Evolutionary conservation across 345 rosid species (phyloP).

Genomic region (Schrenkiella parvula): DNA sequence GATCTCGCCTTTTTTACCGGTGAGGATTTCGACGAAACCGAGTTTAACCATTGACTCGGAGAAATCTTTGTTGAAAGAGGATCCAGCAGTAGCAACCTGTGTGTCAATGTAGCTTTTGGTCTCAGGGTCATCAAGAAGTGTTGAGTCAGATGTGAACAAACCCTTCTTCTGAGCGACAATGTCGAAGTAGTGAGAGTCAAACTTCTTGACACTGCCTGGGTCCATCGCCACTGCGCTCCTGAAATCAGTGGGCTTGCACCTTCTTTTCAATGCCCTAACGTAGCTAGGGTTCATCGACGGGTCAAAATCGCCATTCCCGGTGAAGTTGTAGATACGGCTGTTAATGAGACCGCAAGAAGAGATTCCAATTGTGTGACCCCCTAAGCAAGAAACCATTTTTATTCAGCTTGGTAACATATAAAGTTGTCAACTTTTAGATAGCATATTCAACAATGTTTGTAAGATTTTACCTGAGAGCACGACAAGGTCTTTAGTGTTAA

Average conservation of each 20-base stretch:
- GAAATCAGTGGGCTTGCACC: constrained; percentile 42
- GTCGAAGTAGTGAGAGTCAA: constrained; percentile 47
- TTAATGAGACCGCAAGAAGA: constrained; percentile 37
- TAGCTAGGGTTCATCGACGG: constrained; percentile 52
- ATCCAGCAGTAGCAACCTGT: constrained; percentile 33
- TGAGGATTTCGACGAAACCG: constrained; percentile 45
- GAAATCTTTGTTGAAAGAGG: constrained; percentile 44
- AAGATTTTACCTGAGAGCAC: constrained; percentile 64
- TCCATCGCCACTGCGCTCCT: constrained; percentile 46
- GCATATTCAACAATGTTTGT: neutral
- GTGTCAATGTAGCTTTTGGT: constrained; percentile 34
- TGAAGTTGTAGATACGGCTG: constrained; percentile 54
- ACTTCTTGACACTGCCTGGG: constrained; percentile 54
- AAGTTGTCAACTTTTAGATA: neutral
- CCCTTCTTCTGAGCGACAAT: constrained; percentile 48
- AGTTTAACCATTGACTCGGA: constrained; percentile 56
- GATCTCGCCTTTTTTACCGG: constrained; percentile 50
- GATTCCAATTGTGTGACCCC: constrained; percentile 63
- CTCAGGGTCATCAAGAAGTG: constrained; percentile 45
- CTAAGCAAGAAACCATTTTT: constrained; percentile 25
- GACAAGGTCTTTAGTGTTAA: constrained; percentile 45
- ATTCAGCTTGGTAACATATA: neutral
- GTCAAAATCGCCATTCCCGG: constrained; percentile 52
- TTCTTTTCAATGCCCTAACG: constrained; percentile 38
- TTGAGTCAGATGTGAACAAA: constrained; percentile 55